Evolutionary conservation across 2,329 filamentous ascomycete species (phyloP).

Genomic region (Microthyrium microscopicum): DNA sequence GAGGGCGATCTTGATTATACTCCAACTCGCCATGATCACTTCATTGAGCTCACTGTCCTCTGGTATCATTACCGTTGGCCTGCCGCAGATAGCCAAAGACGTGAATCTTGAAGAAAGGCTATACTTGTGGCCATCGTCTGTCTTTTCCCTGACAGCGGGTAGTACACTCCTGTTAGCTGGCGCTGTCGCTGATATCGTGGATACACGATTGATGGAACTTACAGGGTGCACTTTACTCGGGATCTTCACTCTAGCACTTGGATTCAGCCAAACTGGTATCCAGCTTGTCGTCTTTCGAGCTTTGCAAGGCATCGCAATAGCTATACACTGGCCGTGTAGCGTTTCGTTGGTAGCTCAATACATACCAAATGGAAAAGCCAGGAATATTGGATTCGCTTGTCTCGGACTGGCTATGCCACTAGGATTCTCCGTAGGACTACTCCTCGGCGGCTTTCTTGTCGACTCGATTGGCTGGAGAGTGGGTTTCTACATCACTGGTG

Average conservation of each 20-base stretch:
- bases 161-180: slow-evolving; percentile 34
- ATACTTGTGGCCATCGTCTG: slow-evolving; percentile 20
- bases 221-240: slow-evolving; percentile 28
- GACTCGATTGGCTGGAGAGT: slow-evolving; percentile 34
- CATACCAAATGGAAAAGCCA: slow-evolving; percentile 28
- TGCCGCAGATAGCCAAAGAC: slow-evolving; percentile 24
- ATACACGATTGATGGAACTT: slow-evolving; percentile 29
- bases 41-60: slow-evolving; percentile 18
- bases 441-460: slow-evolving; percentile 33
- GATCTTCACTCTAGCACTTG: slow-evolving; percentile 29
- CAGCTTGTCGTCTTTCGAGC: slow-evolving; percentile 32
- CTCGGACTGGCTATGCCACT: slow-evolving; percentile 34
- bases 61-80: slow-evolving; percentile 25
- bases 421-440: slow-evolving; percentile 34
- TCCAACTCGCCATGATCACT: slow-evolving; percentile 14
- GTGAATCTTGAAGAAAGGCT: slow-evolving; percentile 16
- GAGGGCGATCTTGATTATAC: slow-evolving; percentile 13
- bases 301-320: slow-evolving; percentile 28
- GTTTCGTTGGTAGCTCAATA: slow-evolving; percentile 32
- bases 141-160: slow-evolving; percentile 27
- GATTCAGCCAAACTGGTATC: slow-evolving; percentile 18
- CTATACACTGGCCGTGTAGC: slow-evolving; percentile 32
- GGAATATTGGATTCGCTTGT: slow-evolving; percentile 35
- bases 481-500: slow-evolving; percentile 33
- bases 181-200: slow-evolving; percentile 34